Evolutionary conservation across 2,329 filamentous ascomycete genomes (phyloP), one percentile per base, ranked within the genome.

Genomic region (Cercospora berteroae): DNA sequence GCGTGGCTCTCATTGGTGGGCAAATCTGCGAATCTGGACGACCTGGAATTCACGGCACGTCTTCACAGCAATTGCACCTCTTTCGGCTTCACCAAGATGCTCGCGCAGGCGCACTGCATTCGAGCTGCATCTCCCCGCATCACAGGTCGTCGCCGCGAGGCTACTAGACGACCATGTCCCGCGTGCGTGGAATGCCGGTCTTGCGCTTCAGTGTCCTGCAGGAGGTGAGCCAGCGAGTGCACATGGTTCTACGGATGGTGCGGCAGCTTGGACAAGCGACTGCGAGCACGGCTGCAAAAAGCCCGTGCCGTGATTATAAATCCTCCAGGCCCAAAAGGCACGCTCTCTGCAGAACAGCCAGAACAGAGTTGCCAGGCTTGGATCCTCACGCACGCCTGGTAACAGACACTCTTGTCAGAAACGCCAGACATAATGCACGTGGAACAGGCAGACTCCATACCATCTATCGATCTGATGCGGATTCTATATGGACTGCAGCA

Each of bases 401-500:
- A 18, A 18, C n/a, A 48, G 2, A 5, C 9, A 48, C n/a, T 9
- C 3, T 20, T 48, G 18, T 16, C 42, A 20, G 9, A 20, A 20
- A 48, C 18, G 18, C 5, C 42, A 20, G 42, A 20, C 3, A 48
- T 12, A 18, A 1, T 48, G 42, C 42, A 4, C 42, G 4, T 48
- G 42, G 10, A 48, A 23, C 4, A 3, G 10, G 10, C 4, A 48
- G 8, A 4, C n/a, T 48, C 20, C 13, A 48, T 23, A 12, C 42
- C 18, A 48, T 48, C 50, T 56, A 56, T 63, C 48, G 20, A 33
- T 59, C 23, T 42, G 55, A 66, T 13, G 29, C 65, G 13, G 58
- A 42, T 18, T 67, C 65, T 31, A 67, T 60, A 56, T 67, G 60
- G 3, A 64, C 39, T 27, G 39, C 44, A 18, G 60, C 23, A 16